Conservation (phyloP, 2,329 filamentous ascomycete species). For the Colletotrichum karsti region DNA sequence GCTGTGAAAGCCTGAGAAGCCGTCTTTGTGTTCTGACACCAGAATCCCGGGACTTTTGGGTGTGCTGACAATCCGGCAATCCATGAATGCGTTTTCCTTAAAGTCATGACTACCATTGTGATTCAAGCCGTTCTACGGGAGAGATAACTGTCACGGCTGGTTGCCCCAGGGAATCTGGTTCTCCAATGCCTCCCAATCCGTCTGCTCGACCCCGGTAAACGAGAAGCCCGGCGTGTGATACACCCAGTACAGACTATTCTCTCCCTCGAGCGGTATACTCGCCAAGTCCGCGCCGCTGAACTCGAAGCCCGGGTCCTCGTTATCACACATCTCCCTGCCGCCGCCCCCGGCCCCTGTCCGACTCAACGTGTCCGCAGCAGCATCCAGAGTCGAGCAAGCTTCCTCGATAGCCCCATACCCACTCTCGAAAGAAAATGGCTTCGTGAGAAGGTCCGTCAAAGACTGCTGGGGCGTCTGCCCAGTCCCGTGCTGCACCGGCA, state of each 20-base stretch:
- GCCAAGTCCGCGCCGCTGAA: constrained; percentile 4
- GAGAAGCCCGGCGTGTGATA: constrained; percentile 7
- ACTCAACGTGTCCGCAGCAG: not conserved
- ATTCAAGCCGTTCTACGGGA: too few species aligned
- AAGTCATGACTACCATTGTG: too few species aligned
- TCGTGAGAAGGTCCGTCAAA: not conserved
- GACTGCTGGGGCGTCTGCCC: not conserved
- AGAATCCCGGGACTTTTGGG: too few species aligned
- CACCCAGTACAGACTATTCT: constrained; percentile 5
- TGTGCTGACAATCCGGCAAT: too few species aligned
- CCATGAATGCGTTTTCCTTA: too few species aligned
- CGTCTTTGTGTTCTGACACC: too few species aligned
- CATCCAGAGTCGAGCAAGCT: not conserved
- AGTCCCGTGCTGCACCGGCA: not conserved
- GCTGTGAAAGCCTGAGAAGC: too few species aligned
- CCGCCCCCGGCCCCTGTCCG: not conserved
- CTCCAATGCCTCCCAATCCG: constrained; percentile 20
- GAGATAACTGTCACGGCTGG: not conserved
- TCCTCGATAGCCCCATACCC: not conserved
- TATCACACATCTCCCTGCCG: too few species aligned
- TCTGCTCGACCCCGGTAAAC: constrained; percentile 13
- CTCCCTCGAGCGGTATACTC: constrained; percentile 7
- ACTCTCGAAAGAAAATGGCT: not conserved
- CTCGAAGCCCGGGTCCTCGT: not conserved
- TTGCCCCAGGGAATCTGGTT: not conserved